Conservation (phyloP, 164 flowering plant species). For the Berberis thunbergii region DNA sequence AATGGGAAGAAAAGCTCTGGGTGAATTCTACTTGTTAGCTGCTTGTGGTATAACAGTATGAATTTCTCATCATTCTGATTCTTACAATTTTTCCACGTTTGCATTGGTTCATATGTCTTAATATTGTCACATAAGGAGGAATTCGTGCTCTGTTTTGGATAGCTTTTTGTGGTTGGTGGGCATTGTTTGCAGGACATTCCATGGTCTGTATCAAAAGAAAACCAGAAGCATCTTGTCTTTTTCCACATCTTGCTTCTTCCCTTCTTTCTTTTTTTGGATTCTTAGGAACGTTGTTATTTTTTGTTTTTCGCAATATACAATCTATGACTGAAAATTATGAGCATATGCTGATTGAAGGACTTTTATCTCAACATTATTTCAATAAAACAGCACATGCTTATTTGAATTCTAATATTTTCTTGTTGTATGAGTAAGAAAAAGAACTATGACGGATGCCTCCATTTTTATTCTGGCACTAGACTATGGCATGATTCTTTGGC, state of each 20-base stretch:
- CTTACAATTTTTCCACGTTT: slow-evolving; percentile 38
- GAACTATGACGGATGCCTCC: neutral
- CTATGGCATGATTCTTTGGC: neutral
- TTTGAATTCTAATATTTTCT: slow-evolving; percentile 4
- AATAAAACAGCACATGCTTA: slow-evolving; percentile 18
- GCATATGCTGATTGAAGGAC: slow-evolving; percentile 16
- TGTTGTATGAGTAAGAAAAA: neutral
- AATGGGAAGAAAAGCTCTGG: slow-evolving; percentile 50
- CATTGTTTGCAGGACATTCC: slow-evolving; percentile 21
- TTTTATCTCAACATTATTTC: slow-evolving; percentile 7
- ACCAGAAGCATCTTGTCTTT: slow-evolving; percentile 15
- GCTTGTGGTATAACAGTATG: slow-evolving; percentile 24
- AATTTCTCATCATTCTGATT: slow-evolving; percentile 49
- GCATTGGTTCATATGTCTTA: slow-evolving; percentile 10
- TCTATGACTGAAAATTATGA: slow-evolving; percentile 10
- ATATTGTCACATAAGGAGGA: slow-evolving; percentile 24
- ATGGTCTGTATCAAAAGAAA: slow-evolving; percentile 20
- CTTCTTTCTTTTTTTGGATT: slow-evolving; percentile 1
- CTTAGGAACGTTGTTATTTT: slow-evolving; percentile 8
- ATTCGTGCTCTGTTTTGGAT: slow-evolving; percentile 12
- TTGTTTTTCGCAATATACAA: slow-evolving; percentile 19
- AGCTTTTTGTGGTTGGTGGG: slow-evolving; percentile 9
- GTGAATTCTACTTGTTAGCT: slow-evolving; percentile 12
- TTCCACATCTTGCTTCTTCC: slow-evolving; percentile 11
- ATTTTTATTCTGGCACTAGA: neutral